A percentile compares a stretch with the other conserved stretches of the same genome.
Conservation (phyloP, 768 basidiomycete genomes). For the Gautieria morchelliformis region DNA sequence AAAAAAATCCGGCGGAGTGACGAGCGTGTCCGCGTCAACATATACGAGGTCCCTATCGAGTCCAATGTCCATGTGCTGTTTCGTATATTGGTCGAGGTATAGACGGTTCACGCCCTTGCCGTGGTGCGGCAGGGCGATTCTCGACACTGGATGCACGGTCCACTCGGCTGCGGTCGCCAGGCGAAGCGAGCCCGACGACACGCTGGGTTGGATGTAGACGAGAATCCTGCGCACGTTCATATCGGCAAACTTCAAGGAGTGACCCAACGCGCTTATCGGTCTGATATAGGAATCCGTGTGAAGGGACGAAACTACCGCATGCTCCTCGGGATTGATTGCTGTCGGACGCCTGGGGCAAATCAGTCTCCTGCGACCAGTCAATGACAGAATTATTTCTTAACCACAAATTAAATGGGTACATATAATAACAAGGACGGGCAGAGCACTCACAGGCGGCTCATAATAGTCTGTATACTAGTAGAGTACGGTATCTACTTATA, state of each 20-base stretch:
- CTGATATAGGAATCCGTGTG: conserved; percentile 23
- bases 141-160: conserved; percentile 24
- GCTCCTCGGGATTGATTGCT: conserved; percentile 7
- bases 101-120: conserved; percentile 26
- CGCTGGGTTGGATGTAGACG: conserved; percentile 24
- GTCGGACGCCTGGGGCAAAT: too few species aligned
- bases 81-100: conserved; percentile 36
- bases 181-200: conserved; percentile 31
- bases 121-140: conserved; percentile 29
- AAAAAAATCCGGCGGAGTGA: conserved; percentile 31
- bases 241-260: conserved; percentile 21
- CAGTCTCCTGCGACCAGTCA: too few species aligned
- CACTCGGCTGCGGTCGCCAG: conserved; percentile 31
- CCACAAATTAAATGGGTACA: too few species aligned
- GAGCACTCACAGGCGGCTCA: too few species aligned
- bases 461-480: too few species aligned
- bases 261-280: conserved; percentile 23
- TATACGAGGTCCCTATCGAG: conserved; percentile 25
- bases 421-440: too few species aligned
- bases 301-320: conserved; percentile 23
- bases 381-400: too few species aligned
- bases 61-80: conserved; percentile 32
- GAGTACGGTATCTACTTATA: too few species aligned
- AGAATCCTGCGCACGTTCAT: conserved; percentile 24
- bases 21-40: conserved; percentile 36